Conservation (phyloP, 106 monocot species). For the Dendrobium nobile region DNA sequence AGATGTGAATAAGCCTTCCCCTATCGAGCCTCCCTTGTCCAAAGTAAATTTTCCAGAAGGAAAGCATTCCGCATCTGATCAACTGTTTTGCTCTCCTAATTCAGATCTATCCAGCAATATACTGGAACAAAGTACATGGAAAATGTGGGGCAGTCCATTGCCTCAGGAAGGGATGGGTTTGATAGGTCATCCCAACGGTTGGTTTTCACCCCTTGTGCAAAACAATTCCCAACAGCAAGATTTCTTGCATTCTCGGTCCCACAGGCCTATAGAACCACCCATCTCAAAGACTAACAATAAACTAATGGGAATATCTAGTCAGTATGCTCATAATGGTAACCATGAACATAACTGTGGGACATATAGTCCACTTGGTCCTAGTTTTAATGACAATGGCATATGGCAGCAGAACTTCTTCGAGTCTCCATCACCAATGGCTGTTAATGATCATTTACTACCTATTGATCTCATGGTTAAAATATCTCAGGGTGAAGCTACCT, state of each 20-base stretch:
- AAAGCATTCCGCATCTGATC: slow-evolving; percentile 22
- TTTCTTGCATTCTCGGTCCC: slow-evolving; percentile 12
- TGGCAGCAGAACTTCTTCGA: slow-evolving; percentile 39
- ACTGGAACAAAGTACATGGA: slow-evolving; percentile 58
- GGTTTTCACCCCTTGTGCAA: slow-evolving; percentile 31
- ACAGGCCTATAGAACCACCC: slow-evolving; percentile 13
- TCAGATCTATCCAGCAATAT: slow-evolving; percentile 23
- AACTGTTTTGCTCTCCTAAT: slow-evolving; percentile 15
- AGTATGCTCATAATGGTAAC: slow-evolving; percentile 9
- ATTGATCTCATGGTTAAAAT: slow-evolving; percentile 35
- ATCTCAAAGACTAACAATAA: slow-evolving; percentile 24
- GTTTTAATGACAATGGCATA: slow-evolving; percentile 19
- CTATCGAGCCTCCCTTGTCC: slow-evolving; percentile 72
- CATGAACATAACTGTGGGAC: slow-evolving; percentile 28
- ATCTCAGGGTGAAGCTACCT: slow-evolving; percentile 12
- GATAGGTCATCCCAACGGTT: slow-evolving; percentile 38
- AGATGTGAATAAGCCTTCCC: slow-evolving; percentile 60
- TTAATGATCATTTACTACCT: slow-evolving; percentile 34
- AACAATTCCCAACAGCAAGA: slow-evolving; percentile 33
- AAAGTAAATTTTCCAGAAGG: slow-evolving; percentile 37
- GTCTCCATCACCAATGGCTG: slow-evolving; percentile 25
- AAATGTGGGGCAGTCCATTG: slow-evolving; percentile 79
- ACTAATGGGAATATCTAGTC: slow-evolving; percentile 14
- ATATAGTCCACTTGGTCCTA: slow-evolving; percentile 22
- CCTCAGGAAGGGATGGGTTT: slow-evolving; percentile 51